Evolutionary conservation across 2,329 filamentous ascomycete species (phyloP), one percentile per base, ranked within the genome.

Genomic region (Paecilomyces formosus): DNA sequence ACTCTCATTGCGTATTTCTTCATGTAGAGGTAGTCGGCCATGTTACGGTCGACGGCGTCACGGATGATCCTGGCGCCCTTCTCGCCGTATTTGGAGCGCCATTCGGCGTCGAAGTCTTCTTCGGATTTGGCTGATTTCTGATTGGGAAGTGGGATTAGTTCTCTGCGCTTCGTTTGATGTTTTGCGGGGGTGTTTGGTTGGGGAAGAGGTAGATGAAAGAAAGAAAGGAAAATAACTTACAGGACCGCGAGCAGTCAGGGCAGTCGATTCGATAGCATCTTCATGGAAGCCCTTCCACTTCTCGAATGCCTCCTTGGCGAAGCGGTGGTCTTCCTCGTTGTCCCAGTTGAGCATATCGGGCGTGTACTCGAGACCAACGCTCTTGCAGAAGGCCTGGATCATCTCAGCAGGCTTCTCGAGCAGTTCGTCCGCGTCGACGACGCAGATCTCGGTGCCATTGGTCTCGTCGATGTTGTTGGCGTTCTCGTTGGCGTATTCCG

Each of bases 251-350:
- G 89, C 85, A 71, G 87, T 88, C 68, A 99, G 78, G 61, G 86
- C 86, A 39, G 82, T 88, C 70, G 90, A 96, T 65, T 89, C 81
- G 66, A 97, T 90, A 13, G 92, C 94, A 79, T 97, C 94, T 65
- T 97, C 89, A 73, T 97, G 94, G 78, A 96, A 97, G 11, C 94
- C 94, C 65, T 87, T 89, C 94, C 94, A 97, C 79, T 99, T 97
- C 77, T 92, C 91, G 76, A 97, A 97, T 18, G 86, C 87, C 62
- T 85, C 81, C 64, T 82, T 81, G 2, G 92, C 93, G 61, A 83
- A 79, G 55, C 76, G 66, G 65, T 91, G 86, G 66, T 88, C 87
- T 63, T 89, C 87, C 56, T 88, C 85, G 28, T 87, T 85, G 62
- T 89, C 84, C 94, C 94, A 97, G 59, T 83, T 81, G 62, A 99